Evolutionary conservation across 805 yeast genomes (phyloP).

Genomic region (Kodamaea jinghongensis): DNA sequence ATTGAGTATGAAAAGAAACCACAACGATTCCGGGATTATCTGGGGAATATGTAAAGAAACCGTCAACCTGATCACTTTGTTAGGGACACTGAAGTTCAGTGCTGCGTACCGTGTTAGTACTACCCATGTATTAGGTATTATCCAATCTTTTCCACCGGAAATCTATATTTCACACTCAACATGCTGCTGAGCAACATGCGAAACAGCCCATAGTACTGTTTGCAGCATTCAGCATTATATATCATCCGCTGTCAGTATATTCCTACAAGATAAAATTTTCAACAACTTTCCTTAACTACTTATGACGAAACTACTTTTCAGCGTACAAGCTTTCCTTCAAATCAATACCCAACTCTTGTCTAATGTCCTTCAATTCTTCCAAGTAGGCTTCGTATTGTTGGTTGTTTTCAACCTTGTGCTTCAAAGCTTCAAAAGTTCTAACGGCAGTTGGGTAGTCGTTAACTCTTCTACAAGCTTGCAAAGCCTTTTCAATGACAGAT

Average conservation of each 20-base stretch:
- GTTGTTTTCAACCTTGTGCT: slow-evolving; percentile 91
- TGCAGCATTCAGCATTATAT: no score
- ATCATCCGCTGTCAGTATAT: neutral
- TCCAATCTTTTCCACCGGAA: no score
- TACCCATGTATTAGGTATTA: no score
- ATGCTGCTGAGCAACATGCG: no score
- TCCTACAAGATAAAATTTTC: neutral
- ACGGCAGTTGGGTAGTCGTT: slow-evolving; percentile 98
- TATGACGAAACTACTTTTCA: slow-evolving; percentile 14
- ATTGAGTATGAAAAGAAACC: no score
- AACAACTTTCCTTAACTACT: neutral
- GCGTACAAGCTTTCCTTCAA: slow-evolving; percentile 82
- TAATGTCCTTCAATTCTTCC: slow-evolving; percentile 86
- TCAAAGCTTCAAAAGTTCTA: slow-evolving; percentile 96
- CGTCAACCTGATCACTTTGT: no score
- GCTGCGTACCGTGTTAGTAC: no score
- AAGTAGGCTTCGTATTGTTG: slow-evolving; percentile 95
- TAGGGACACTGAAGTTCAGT: no score
- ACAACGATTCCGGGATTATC: no score
- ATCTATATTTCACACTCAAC: no score
- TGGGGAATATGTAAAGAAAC: no score
- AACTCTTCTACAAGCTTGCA: slow-evolving; percentile 97
- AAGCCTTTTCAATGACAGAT: slow-evolving; percentile 89
- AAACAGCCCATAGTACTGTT: no score
- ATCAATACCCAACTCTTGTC: slow-evolving; percentile 90